Base-by-base conservation (phyloP, 2,329 filamentous ascomycete species). In the Cercospora brassicicola region DNA sequence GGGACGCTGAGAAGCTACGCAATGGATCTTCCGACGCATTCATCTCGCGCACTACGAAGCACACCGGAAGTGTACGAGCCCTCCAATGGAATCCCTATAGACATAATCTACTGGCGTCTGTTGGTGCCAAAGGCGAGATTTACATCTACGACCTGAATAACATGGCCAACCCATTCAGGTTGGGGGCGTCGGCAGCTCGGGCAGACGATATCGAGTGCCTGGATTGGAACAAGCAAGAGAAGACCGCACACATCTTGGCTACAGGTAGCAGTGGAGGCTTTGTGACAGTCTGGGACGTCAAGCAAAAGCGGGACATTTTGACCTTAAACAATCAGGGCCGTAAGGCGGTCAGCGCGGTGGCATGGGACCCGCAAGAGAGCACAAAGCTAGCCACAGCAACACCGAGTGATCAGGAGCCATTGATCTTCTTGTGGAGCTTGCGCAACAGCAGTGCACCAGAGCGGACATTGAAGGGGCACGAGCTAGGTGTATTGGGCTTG, bases 231-330 rank as follows among this genome's bases (percentile, higher is more conserved):
- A 94, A 93, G 78, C 76, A 76, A 64, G 75, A 78, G 66, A 98
- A 96, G 83, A 94, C 98, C 51, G 89, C 94, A 13, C 94, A 99
- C 78, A 99, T 99, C 78, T 83, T 99, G 73, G 95, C 94, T 18
- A 98, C 94, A 9, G 95, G 95, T 73, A 94, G 94, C 78, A 91
- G 89, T 70, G 94, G 93, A 60, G 95, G 95, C 4, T 96, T 98
- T 76, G 94, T 98, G 39, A 98, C 95, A 2, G 94, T 99, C 18
- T 99, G 95, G 95, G 95, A 99, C 82, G 86, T 98, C 72, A 97
- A 97, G 84, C 93, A 92, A 11, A 98, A 97, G 87, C 97, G 97
- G 83, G 93, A 97, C 74, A 97, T 94, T 65, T 84, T 99, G 81
- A 97, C 94, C 39, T 85, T 99, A 72, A 99, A 97, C 84, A 91